Percentiles rank a stretch among this genome's conserved stretches.
Evolutionary conservation across 345 rosid species (phyloP).

Genomic region (sweet orange (Citrus sinensis)): DVS_A1.0 CM039162.1:6138501-6139000

Average conservation of each 20-base stretch:
- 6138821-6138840: conserved; percentile 28
- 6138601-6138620: conserved; percentile 1
- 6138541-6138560: background rate
- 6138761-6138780: conserved; percentile 20
- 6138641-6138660: conserved; percentile 6
- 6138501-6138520: no score
- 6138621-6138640: conserved; percentile 7
- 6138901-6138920: no score
- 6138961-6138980: no score
- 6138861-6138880: no score
- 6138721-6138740: conserved; percentile 20
- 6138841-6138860: conserved; percentile 20
- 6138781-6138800: conserved; percentile 6
- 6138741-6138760: conserved; percentile 25
- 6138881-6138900: no score
- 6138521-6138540: background rate
- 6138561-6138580: background rate
- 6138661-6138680: conserved; percentile 8
- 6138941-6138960: no score
- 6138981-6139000: no score
- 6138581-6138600: background rate
- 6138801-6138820: background rate
- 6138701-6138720: conserved; percentile 19
- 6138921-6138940: no score
- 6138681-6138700: conserved; percentile 1